phyloP scores from a whole-genome alignment of 176 grass and related monocot species.

The Carex scoparia region DNA sequence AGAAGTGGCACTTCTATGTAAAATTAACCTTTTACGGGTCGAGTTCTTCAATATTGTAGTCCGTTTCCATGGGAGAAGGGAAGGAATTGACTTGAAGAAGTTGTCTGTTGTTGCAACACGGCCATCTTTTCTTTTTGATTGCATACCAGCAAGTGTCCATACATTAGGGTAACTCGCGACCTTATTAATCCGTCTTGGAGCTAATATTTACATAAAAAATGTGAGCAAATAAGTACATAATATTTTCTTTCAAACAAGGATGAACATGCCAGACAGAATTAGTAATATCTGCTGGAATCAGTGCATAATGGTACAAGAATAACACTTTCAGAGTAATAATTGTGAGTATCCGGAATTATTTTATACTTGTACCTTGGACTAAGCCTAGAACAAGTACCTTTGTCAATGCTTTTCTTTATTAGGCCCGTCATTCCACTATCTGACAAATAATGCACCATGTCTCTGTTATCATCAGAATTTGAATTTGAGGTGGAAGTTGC shows the following conservation, averaged over 20 bases:
- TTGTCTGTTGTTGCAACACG: conserved; percentile 14
- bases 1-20: conserved; percentile 41
- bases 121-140: conserved; percentile 44
- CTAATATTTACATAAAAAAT: conserved; percentile 42
- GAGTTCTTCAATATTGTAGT: conserved; percentile 56
- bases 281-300: conserved; percentile 6
- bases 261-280: not conserved
- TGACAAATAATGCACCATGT: conserved; percentile 36
- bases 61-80: conserved; percentile 93
- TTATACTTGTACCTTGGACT: not conserved
- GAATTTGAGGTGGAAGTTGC: conserved; percentile 31
- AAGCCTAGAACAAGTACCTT: conserved; percentile 49
- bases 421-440: conserved; percentile 23
- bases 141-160: conserved; percentile 67
- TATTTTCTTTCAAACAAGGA: conserved; percentile 6
- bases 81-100: conserved; percentile 52
- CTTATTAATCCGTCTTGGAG: conserved; percentile 44
- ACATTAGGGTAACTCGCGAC: conserved; percentile 52
- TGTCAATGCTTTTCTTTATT: conserved; percentile 36
- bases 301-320: conserved; percentile 20
- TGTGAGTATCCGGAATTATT: not conserved
- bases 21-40: conserved; percentile 28
- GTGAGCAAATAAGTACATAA: conserved; percentile 19
- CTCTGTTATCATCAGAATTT: conserved; percentile 63
- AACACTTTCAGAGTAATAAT: not conserved